Evolutionary conservation across 73 alveolate species (phyloP).

Genomic region (Uronychia binucleata): DNA sequence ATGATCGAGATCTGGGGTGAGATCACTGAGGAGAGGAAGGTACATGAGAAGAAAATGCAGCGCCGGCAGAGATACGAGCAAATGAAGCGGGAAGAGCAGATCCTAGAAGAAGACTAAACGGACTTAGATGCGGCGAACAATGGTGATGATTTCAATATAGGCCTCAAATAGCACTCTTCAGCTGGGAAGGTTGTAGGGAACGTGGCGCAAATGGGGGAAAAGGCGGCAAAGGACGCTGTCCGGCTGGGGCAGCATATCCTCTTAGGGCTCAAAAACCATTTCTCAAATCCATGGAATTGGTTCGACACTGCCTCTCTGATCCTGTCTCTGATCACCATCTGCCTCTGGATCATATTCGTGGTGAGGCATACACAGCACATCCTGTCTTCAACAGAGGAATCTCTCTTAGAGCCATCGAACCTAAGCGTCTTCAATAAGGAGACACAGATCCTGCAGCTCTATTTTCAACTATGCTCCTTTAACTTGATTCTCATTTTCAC

Average conservation of each 20-base stretch:
- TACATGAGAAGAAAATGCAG: slow-evolving; percentile 11
- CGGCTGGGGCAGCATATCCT: slow-evolving; percentile 5
- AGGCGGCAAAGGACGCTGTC: neutral
- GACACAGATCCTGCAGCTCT: slow-evolving; percentile 3
- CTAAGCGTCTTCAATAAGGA: slow-evolving; percentile 14
- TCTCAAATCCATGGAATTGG: slow-evolving; percentile 65
- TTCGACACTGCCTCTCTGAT: slow-evolving; percentile 57
- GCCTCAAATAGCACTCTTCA: slow-evolving; percentile 3
- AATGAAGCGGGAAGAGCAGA: slow-evolving; percentile 13
- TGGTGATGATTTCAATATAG: slow-evolving; percentile 3
- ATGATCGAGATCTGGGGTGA: slow-evolving; percentile 25
- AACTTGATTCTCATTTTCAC: slow-evolving; percentile 56
- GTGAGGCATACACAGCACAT: slow-evolving; percentile 9
- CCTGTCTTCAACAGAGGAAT: neutral
- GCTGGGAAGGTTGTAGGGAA: slow-evolving; percentile 15
- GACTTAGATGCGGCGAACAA: neutral
- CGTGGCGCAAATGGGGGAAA: neutral
- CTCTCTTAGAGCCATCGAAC: slow-evolving; percentile 12
- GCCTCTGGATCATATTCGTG: slow-evolving; percentile 58
- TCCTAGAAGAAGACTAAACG: slow-evolving; percentile 15
- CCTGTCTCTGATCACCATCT: slow-evolving; percentile 41
- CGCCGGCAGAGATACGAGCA: slow-evolving; percentile 9
- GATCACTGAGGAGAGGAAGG: slow-evolving; percentile 4
- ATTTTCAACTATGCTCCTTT: slow-evolving; percentile 35
- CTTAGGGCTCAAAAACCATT: slow-evolving; percentile 60